Conservation (phyloP, 208 protist species). For the Wallacemonas collosoma region DNA sequence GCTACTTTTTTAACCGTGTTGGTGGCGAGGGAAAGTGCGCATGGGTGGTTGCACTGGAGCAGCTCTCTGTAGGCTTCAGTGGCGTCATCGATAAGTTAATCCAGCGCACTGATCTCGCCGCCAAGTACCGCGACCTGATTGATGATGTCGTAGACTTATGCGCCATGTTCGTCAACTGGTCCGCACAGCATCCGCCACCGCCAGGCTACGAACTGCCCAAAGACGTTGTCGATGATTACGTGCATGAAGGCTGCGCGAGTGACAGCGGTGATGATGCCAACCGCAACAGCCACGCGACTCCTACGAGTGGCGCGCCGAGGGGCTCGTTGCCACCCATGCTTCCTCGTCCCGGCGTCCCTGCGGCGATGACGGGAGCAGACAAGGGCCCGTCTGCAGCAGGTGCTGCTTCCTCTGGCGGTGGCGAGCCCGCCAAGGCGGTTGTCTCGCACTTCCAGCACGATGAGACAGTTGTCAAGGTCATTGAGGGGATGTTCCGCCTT, state of each 20-base stretch:
- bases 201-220: constrained; percentile 34
- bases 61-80: constrained; percentile 51
- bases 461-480: constrained; percentile 54
- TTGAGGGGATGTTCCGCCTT: constrained; percentile 78
- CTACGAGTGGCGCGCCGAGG: background rate
- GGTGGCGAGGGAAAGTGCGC: constrained; percentile 55
- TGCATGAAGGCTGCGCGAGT: constrained; percentile 39
- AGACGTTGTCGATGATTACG: constrained; percentile 45
- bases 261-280: constrained; percentile 2
- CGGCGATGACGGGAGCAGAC: constrained; percentile 22
- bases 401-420: background rate
- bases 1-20: constrained; percentile 86
- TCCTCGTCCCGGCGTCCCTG: constrained; percentile 21
- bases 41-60: constrained; percentile 59
- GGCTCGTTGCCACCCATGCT: constrained; percentile 23
- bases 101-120: constrained; percentile 39
- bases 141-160: constrained; percentile 70
- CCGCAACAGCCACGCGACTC: background rate
- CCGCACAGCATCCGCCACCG: constrained; percentile 34
- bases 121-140: constrained; percentile 47
- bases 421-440: background rate
- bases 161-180: constrained; percentile 80
- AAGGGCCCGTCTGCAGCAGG: constrained; percentile 1
- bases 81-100: constrained; percentile 47
- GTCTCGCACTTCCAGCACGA: constrained; percentile 58